These are phyloP conservation scores for Malus asiatica DNA, from an alignment of 306 rosid genomes.

Conservation along the genomic window DNA sequence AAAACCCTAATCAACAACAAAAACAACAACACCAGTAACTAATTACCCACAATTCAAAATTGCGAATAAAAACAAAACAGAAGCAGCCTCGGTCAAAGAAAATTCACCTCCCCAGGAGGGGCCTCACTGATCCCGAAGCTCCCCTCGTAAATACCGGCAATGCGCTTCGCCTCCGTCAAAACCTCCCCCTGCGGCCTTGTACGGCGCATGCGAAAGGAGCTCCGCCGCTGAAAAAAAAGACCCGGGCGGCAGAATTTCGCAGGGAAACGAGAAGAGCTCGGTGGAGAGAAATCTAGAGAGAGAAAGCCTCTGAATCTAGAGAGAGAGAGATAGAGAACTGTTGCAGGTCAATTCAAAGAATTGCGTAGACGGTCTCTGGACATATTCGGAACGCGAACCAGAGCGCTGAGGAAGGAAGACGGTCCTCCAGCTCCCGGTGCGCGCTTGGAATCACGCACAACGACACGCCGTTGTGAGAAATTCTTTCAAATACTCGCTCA, in stretches of 20 bases:
- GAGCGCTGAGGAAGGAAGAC: not conserved
- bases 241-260: not conserved
- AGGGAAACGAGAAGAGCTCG: not conserved
- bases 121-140: not conserved
- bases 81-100: too few relatives aligned
- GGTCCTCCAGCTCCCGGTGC: not conserved
- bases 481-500: conserved; percentile 13
- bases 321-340: not conserved
- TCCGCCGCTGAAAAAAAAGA: not conserved
- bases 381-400: not conserved
- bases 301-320: not conserved
- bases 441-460: not conserved
- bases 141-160: not conserved
- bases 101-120: conserved; percentile 1
- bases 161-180: conserved; percentile 8
- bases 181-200: not conserved
- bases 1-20: not conserved
- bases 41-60: not conserved
- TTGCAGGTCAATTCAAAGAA: not conserved
- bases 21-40: not conserved
- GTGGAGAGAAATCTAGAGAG: not conserved
- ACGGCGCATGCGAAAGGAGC: not conserved
- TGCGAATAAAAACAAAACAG: not conserved
- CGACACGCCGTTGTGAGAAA: not conserved
- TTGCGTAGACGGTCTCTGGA: not conserved